Evolutionary conservation across 345 rosid species (phyloP), one percentile per base, ranked within the genome.

Genomic region (Salix udensis): DNA sequence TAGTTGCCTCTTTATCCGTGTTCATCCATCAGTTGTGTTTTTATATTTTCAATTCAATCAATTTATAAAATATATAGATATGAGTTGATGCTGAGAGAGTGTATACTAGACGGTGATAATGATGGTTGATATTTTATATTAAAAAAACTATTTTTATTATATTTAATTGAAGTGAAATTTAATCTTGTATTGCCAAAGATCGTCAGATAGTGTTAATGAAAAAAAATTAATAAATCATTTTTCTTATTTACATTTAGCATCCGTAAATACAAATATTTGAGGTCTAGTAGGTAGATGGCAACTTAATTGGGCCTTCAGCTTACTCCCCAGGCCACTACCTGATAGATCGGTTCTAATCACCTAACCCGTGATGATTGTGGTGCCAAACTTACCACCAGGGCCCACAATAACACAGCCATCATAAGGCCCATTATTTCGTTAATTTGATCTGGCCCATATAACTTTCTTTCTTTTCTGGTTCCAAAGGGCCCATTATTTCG

Each of bases 391-490:
- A 10, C 2, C 12, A 23, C 1, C 3, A 0, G 6, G 62, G 28
- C 28, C 64, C 15, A 1, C 0, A 58, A 6, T 7, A 19, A 0
- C 21, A n/a, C 53, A 1, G 18, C 60, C n/a, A 31, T 23, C 15
- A 2, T 8, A 12, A 23, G 5, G 28, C 64, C 64, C 28, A 58
- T 23, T 0, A 2, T 0, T 0, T 12, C 5, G 5, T 3, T n/a
- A 0, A 58, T n/a, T 1, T 1, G 13, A 23, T n/a, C 64, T 12
- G 4, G 64, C 64, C 64, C 64, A n/a, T 58, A 9, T 0, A 58
- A 2, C 4, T 55, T 12, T n/a, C 62, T 23, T n/a, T 3, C 42
- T 39, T 23, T n/a, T 55, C 61, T 8, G 1, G 1, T 26, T 26
- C 28, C 28, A 26, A 26, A 26, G 28, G 5, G 28, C 62, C 62